Base-by-base conservation (phyloP, 768 basidiomycete species). In the Hemileccinum impolitum region DNA sequence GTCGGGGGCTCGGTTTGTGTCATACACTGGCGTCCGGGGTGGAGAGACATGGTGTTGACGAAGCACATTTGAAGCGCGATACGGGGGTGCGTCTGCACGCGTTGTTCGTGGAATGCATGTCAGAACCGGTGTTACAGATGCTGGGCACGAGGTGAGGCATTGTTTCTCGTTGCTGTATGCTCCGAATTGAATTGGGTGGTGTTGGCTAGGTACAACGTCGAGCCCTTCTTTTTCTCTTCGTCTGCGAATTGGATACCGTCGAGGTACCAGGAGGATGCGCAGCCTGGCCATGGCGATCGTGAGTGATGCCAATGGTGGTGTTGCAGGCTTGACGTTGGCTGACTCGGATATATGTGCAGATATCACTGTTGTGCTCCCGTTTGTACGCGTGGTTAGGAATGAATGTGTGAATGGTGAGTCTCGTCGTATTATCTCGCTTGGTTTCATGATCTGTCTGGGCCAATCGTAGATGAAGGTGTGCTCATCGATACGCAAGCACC, bases 201-300 rank as follows among this genome's bases (percentile, higher is more conserved):
- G 14, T 35, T 6, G 3, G 6, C 10, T 51, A 71, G 71, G 31
- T 73, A 62, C 49, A 60, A 63, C 35, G 61, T 70, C 26, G 70
- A 70, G 50, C 69, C 70, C 1, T 70, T 70, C 49, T 73, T 69
- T 49, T 72, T 68, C 43, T 65, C 69, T 14, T 70, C 65, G 1
- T 71, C 68, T 0, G 56, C 75, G 6, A 80, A 77, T 52, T 80
- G 78, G 79, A 83, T 82, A 36, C 81, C 81, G 0, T 78, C 79
- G 0, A 75, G 78, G 32, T 83, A 75, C 38, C 75, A 79, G 48
- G 80, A 81, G 50, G 74, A 75, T 36, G 28, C 55, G 1, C 52
- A 55, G n/a, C 57, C 63, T 17, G 63, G 61, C 2, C 50, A 65
- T 32, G 75, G 77, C 51, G 79, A 81, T 63, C 79, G 77, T 82